Conservation (phyloP, 2,329 filamentous ascomycete species). For the Claviceps pazoutovae region DNA sequence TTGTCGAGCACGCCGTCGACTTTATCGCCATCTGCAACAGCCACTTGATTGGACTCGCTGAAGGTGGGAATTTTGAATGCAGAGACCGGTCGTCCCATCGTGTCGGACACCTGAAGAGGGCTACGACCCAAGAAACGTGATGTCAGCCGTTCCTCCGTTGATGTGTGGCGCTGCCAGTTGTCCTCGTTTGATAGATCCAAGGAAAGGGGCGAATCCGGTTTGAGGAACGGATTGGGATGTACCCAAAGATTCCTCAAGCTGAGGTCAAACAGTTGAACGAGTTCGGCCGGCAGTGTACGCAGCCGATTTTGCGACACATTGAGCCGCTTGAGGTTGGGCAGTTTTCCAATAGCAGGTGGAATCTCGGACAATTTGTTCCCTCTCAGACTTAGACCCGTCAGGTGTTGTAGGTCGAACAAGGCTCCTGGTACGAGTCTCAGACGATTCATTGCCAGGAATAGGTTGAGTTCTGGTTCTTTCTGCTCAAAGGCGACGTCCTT, state of each 20-base stretch:
- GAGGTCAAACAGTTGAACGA: conserved; percentile 40
- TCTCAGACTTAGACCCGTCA: conserved; percentile 53
- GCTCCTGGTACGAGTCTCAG: conserved; percentile 42
- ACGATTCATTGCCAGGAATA: conserved; percentile 48
- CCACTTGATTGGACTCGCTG: conserved; percentile 9
- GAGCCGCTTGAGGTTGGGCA: conserved; percentile 45
- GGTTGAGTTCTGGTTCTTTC: conserved; percentile 42
- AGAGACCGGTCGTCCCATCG: conserved; percentile 16
- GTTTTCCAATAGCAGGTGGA: conserved; percentile 42
- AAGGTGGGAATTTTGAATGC: conserved; percentile 16
- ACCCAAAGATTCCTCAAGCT: conserved; percentile 39
- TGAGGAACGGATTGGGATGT: conserved; percentile 49
- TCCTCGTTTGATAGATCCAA: conserved; percentile 3
- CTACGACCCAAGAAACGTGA: conserved; percentile 17
- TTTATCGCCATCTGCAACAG: conserved; percentile 9
- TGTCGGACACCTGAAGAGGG: conserved; percentile 18
- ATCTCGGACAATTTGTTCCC: conserved; percentile 48
- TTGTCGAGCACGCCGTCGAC: conserved; percentile 6
- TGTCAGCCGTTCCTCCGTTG: conserved; percentile 10
- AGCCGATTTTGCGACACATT: conserved; percentile 54
- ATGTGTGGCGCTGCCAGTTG: neutral
- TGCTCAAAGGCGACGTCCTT: conserved; percentile 46
- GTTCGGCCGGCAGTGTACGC: conserved; percentile 45
- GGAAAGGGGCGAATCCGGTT: conserved; percentile 16
- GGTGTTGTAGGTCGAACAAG: conserved; percentile 45